Conservation (phyloP, 176 grass and related monocot species). For the Miscanthus lutarioriparius region DNA sequence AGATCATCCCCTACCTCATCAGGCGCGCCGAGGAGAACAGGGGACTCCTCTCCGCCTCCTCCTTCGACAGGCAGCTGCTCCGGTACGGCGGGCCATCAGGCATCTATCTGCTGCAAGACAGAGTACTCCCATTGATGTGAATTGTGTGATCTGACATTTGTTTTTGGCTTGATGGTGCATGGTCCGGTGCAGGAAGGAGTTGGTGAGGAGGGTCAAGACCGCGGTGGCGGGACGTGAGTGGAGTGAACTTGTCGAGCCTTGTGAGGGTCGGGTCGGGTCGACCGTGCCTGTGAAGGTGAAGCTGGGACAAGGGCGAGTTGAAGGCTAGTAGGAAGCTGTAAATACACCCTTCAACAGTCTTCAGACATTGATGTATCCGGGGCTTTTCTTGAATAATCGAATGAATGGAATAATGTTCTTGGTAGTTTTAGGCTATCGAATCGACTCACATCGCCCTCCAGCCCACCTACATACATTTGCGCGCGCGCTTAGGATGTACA, state of each 20-base stretch:
- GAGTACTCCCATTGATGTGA: background rate
- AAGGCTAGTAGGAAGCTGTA: slow-evolving; percentile 36
- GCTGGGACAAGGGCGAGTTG: background rate
- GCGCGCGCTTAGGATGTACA: too few species aligned
- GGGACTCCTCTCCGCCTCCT: slow-evolving; percentile 73
- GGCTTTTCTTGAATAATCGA: background rate
- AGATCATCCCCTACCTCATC: slow-evolving; percentile 93
- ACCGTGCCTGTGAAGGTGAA: background rate
- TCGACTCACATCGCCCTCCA: too few species aligned
- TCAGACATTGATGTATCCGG: slow-evolving; percentile 29
- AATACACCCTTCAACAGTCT: slow-evolving; percentile 32
- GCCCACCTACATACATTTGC: too few species aligned
- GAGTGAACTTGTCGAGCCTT: background rate
- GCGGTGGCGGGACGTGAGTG: slow-evolving; percentile 38
- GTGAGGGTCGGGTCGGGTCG: too few species aligned
- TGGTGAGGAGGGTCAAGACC: slow-evolving; percentile 65
- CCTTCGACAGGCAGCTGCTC: slow-evolving; percentile 69
- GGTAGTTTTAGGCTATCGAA: background rate
- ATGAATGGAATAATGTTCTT: background rate
- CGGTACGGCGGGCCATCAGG: slow-evolving; percentile 32
- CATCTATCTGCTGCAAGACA: too few species aligned
- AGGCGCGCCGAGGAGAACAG: slow-evolving; percentile 93
- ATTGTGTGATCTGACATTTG: background rate
- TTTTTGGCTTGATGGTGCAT: background rate
- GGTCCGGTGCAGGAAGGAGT: slow-evolving; percentile 59